Evolutionary conservation across 2,329 filamentous ascomycete genomes (phyloP), one percentile per base, ranked within the genome.

Genomic region (Pezicula carpinea): DNA sequence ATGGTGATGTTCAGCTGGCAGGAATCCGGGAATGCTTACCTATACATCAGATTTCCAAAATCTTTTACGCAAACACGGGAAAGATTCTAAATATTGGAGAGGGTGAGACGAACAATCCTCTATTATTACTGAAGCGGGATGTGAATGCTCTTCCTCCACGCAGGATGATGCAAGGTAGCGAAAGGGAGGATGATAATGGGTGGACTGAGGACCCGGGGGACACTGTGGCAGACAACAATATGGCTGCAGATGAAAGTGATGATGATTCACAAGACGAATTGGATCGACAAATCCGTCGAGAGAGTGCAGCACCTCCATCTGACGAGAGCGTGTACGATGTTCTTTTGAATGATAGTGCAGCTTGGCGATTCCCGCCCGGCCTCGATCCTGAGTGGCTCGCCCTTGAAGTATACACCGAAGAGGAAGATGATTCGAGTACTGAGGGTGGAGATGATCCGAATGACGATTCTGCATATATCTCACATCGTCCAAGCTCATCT

Each of bases 21-120:
- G 85, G 85, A 2, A 77, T 87, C 22, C 72, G 84, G 39, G 82
- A 87, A 54, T 71, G 79, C 32, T 68, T 89, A 14, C 85, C 85
- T 1, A 78, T 88, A 17, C 82, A 88, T 59, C 79, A 88, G 58
- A 78, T 88, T 13, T 86, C 83, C 2, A 88, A 87, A 60, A 85
- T 89, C 26, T 89, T 89, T 65, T 89, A 88, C 55, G 85, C 85
- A 13, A 84, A 88, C 53, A 88, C 84, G 0, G 84, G 85, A 36
- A 87, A 85, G 59, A 84, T 89, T 19, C 69, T 89, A 15, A 85
- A 87, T 51, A 87, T 89, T 49, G 82, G 81, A 13, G 75, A 85
- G 19, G 80, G 76, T 29, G 84, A 87, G 59, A 71, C 73, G 3
- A 86, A 85, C 55, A 85, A 77, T 50, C 85, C 85, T 0, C 77